phyloP scores from a whole-genome alignment of 179 eudicot species.

The Silene vulgaris region DNA sequence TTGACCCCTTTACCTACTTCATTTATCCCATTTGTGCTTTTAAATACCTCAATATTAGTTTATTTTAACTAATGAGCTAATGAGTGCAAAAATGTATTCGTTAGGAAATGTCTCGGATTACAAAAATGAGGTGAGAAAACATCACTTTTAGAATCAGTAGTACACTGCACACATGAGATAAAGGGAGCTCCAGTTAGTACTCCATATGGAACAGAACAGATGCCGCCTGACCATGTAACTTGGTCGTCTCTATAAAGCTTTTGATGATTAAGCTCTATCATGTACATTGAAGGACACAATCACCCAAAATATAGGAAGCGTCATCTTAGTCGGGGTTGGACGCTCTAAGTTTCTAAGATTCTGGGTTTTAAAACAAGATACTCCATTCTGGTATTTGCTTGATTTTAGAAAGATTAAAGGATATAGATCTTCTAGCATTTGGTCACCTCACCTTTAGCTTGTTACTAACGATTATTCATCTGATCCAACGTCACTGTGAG shows the following conservation, averaged over 20 bases:
- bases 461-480: neutral
- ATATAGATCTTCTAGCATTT: neutral
- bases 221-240: no score
- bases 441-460: no score
- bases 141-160: neutral
- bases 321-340: neutral
- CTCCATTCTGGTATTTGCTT: neutral
- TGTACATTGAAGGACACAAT: no score
- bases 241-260: no score
- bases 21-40: neutral
- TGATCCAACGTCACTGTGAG: neutral
- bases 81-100: neutral
- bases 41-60: neutral
- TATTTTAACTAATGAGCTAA: neutral
- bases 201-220: no score
- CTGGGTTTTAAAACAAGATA: neutral
- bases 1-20: neutral
- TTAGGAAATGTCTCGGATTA: neutral
- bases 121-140: neutral
- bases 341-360: neutral
- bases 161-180: neutral
- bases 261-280: no score
- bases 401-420: neutral
- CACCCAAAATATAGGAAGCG: no score
- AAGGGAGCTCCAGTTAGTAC: no score